These are phyloP conservation scores for Barnettozyma salicaria DNA, from an alignment of 805 yeast species.

Conservation along the genomic window DNA sequence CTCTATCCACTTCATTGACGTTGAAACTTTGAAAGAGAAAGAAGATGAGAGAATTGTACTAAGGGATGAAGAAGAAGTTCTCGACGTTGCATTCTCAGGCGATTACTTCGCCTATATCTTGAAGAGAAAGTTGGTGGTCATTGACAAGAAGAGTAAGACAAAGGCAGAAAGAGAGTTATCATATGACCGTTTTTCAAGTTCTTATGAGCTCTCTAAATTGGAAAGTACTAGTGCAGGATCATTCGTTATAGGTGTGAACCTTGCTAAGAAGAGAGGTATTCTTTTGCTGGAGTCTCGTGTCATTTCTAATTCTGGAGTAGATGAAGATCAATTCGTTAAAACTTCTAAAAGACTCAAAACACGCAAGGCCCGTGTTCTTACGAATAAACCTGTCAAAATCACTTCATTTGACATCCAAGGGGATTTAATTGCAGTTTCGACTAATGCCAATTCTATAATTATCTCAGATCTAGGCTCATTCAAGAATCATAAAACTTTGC, in stretches of 20 bases:
- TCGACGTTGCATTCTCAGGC: constrained; percentile 63
- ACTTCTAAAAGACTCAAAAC: constrained; percentile 22
- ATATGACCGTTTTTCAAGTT: constrained; percentile 18
- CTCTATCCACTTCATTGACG: constrained; percentile 52
- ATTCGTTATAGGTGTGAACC: constrained; percentile 39
- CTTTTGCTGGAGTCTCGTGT: constrained; percentile 27
- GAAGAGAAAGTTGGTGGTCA: constrained; percentile 34
- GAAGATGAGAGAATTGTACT: constrained; percentile 50
- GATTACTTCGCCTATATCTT: constrained; percentile 61
- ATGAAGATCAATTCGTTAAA: neutral
- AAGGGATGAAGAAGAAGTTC: constrained; percentile 40
- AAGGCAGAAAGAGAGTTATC: constrained; percentile 11
- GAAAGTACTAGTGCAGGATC: constrained; percentile 33
- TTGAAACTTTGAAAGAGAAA: constrained; percentile 46
- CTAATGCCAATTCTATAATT: constrained; percentile 57
- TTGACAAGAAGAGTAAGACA: constrained; percentile 3
- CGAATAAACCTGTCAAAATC: constrained; percentile 43
- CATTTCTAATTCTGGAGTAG: constrained; percentile 8
- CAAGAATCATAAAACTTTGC: constrained; percentile 41
- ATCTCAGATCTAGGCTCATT: constrained; percentile 50
- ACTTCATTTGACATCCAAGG: constrained; percentile 16
- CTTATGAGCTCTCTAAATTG: constrained; percentile 35
- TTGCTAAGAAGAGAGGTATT: constrained; percentile 37
- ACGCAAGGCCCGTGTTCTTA: constrained; percentile 36
- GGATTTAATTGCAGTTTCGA: constrained; percentile 37